A percentile compares a stretch with the other conserved stretches of the same genome.
Evolutionary conservation across 495 filamentous ascomycete species (phyloP).

Genomic region (Neurospora intermedia): DNA sequence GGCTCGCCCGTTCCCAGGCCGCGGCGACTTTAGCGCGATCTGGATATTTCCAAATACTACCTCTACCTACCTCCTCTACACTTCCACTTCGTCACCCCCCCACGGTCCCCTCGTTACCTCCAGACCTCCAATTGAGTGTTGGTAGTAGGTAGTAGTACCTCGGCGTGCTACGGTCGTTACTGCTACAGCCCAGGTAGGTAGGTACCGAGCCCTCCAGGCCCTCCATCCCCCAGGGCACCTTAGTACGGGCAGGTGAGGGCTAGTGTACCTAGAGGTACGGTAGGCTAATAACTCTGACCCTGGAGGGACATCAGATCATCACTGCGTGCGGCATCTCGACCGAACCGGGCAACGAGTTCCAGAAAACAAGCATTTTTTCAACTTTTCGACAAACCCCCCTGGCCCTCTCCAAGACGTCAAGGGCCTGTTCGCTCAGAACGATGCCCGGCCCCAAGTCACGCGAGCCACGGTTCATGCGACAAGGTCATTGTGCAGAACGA

Average conservation of each 20-base stretch:
- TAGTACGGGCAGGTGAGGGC: neutral
- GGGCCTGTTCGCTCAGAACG: neutral
- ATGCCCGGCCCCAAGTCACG: neutral
- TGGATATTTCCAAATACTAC: neutral
- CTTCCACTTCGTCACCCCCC: neutral
- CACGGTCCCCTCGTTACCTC: neutral
- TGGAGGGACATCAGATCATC: neutral
- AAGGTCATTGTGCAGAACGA: neutral
- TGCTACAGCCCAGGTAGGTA: neutral
- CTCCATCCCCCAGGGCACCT: neutral
- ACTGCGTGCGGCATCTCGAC: neutral
- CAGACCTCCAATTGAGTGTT: neutral
- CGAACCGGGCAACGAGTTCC: neutral
- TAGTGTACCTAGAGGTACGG: neutral
- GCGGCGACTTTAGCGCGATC: neutral
- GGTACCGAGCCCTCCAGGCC: neutral
- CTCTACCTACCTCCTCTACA: neutral
- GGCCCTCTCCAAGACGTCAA: neutral
- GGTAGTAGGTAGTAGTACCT: no score
- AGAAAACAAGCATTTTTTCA: neutral
- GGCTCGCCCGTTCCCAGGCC: neutral
- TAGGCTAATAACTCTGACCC: neutral
- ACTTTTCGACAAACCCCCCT: neutral
- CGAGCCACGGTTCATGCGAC: neutral
- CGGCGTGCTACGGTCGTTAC: neutral